Percentiles rank a stretch among this genome's conserved stretches.
These are phyloP conservation scores for Chiua virens DNA, from an alignment of 768 basidiomycete genomes.

Conservation along the genomic window DNA sequence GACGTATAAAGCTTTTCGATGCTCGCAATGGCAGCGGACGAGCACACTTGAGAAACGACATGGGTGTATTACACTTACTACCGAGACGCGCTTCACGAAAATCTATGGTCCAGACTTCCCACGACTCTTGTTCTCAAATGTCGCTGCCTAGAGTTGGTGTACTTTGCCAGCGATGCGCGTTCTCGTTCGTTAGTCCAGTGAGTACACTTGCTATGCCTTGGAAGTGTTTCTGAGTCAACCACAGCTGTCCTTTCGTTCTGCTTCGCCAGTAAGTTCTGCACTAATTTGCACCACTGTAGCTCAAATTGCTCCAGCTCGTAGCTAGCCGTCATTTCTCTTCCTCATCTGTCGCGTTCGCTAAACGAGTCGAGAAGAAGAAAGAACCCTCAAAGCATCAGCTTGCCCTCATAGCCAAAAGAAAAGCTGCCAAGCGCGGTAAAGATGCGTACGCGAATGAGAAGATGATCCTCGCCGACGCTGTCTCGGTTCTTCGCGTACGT, in stretches of 20 bases:
- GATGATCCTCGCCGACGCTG: slow-evolving; percentile 63
- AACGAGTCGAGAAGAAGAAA: slow-evolving; percentile 53
- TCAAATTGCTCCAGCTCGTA: not conserved
- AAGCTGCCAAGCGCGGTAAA: slow-evolving; percentile 52
- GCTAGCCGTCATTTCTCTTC: slow-evolving; percentile 47
- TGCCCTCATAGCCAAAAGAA: slow-evolving; percentile 62
- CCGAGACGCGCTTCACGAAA: not conserved
- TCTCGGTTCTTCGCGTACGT: slow-evolving; percentile 69
- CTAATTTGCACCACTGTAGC: not conserved
- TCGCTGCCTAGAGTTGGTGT: slow-evolving; percentile 22
- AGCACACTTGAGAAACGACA: slow-evolving; percentile 43
- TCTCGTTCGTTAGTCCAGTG: slow-evolving; percentile 15
- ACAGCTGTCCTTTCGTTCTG: slow-evolving; percentile 42
- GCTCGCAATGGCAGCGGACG: slow-evolving; percentile 35
- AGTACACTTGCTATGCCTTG: not conserved
- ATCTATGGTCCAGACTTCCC: too few relatives aligned
- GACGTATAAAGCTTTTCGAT: slow-evolving; percentile 37
- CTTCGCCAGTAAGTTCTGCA: slow-evolving; percentile 4
- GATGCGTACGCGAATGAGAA: slow-evolving; percentile 63
- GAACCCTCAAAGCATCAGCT: slow-evolving; percentile 69
- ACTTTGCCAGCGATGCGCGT: slow-evolving; percentile 27
- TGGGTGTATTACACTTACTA: slow-evolving; percentile 9
- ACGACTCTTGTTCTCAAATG: slow-evolving; percentile 17
- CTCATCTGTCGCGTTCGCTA: slow-evolving; percentile 43
- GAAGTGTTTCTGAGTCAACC: not conserved